Conservation (phyloP, 139 green algal species). For the Chlorokybus atmophyticus region DNA sequence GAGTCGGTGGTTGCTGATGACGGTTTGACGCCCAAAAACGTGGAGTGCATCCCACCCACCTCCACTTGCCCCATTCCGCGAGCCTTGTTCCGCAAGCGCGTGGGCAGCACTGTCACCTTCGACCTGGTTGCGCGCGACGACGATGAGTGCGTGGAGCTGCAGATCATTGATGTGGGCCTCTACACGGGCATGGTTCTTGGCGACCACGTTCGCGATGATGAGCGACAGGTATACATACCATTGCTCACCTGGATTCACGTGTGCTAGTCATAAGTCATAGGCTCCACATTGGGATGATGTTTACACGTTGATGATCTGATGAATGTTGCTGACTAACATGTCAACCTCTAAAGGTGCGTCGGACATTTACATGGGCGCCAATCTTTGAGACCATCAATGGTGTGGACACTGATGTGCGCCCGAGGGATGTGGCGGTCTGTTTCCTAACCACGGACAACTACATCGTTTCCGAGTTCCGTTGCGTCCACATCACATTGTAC, state of each 20-base stretch:
- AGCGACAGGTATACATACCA: too few species aligned
- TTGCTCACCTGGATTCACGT: too few species aligned
- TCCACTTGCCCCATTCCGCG: too few species aligned
- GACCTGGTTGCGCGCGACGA: slow-evolving; percentile 14
- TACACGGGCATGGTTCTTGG: slow-evolving; percentile 12
- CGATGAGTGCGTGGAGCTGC: slow-evolving; percentile 25
- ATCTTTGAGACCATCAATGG: too few species aligned
- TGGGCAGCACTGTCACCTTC: slow-evolving; percentile 13
- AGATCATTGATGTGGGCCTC: slow-evolving; percentile 12
- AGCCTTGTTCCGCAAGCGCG: not conserved
- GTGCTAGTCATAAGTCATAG: too few species aligned
- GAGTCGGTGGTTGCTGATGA: not conserved
- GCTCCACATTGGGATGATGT: too few species aligned
- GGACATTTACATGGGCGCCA: slow-evolving; percentile 11
- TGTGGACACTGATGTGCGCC: slow-evolving; percentile 5
- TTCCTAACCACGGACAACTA: slow-evolving; percentile 20
- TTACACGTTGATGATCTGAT: too few species aligned
- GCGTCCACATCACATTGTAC: slow-evolving; percentile 12
- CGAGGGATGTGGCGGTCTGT: slow-evolving; percentile 7
- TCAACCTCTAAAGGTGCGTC: too few species aligned
- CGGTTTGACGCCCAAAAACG: not conserved
- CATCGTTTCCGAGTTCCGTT: slow-evolving; percentile 11
- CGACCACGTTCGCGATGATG: slow-evolving; percentile 5
- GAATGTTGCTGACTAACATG: too few species aligned
- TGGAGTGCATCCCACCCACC: too few species aligned